Base-by-base conservation (phyloP, 345 rosid species). In the Corchorus olitorius region DNA sequence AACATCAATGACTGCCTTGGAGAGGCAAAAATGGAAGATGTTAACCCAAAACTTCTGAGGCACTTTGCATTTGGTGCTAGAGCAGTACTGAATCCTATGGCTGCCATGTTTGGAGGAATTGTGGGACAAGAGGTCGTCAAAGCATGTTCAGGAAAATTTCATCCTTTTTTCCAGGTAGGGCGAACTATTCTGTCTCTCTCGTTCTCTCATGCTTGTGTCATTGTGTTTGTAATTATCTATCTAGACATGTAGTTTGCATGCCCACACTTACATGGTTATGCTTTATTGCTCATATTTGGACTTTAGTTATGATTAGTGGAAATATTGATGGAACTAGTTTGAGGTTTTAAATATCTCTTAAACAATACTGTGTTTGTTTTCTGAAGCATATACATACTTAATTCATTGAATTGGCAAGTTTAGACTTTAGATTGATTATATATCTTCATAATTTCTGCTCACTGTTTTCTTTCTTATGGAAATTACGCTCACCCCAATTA, bases 91-190 rank as follows among this genome's bases (percentile, higher is more conserved):
- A 96, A 96, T 86, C 99, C 99, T 62, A 96, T 96, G 98, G 98
- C 98, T 76, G 98, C 99, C 55, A 93, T 96, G 97, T 96, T 96
- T 82, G 99, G 99, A 60, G 99, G 99, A 35, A 85, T 96, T 75
- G 98, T 96, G 74, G 99, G 98, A 70, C 99, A 96, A 82, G 99
- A 96, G 75, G 93, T 92, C 85, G 90, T 96, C 45, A 96, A 96
- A 84, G 99, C 99, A 52, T 96, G 99, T 84, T 91, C 99, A 70
- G 97, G 97, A 73, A 96, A 96, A 84, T 96, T 96, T 64, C 99
- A 96, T 83, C 99, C 99, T 27, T 93, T 96, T 65, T 90, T 83
- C 79, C 99, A 96, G 98, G 99, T 92, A 53, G 50, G 74, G 14
- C 9, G 5, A 22, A 52, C 41, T 7, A 46, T 13, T 20, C 35